Conservation (phyloP, 345 rosid species). For the Turnera subulata region DNA sequence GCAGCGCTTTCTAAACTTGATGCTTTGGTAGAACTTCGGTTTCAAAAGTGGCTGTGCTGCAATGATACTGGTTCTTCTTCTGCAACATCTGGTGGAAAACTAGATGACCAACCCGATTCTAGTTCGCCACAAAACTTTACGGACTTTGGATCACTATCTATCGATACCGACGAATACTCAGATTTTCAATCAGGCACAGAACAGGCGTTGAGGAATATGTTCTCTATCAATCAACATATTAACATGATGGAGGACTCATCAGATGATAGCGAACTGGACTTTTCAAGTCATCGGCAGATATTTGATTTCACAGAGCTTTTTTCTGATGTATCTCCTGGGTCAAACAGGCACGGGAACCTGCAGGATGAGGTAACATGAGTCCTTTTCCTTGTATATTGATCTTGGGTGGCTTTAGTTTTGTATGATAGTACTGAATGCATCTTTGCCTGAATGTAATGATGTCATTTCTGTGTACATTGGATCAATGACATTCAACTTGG, state of each 20-base stretch:
- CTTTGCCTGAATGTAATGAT: not conserved
- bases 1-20: slow-evolving; percentile 77
- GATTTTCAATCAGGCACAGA: slow-evolving; percentile 37
- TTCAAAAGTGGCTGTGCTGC: slow-evolving; percentile 67
- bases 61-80: slow-evolving; percentile 39
- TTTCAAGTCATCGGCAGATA: slow-evolving; percentile 41
- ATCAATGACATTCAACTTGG: not conserved
- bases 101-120: slow-evolving; percentile 27
- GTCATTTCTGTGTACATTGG: not conserved
- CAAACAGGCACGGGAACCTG: slow-evolving; percentile 34
- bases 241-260: slow-evolving; percentile 40
- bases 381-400: not conserved
- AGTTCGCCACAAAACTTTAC: slow-evolving; percentile 20
- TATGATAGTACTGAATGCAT: no score
- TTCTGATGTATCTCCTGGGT: slow-evolving; percentile 28
- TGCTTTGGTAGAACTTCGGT: slow-evolving; percentile 61
- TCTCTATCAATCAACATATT: slow-evolving; percentile 30
- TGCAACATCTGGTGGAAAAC: slow-evolving; percentile 29
- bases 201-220: slow-evolving; percentile 34
- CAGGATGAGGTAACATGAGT: slow-evolving; percentile 47
- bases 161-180: slow-evolving; percentile 23
- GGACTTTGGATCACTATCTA: slow-evolving; percentile 19
- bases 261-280: slow-evolving; percentile 62
- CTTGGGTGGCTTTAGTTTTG: not conserved
- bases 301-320: slow-evolving; percentile 34